These are phyloP conservation scores for Alternaria atra DNA, from an alignment of 2,329 filamentous ascomycete genomes.

Conservation along the genomic window DNA sequence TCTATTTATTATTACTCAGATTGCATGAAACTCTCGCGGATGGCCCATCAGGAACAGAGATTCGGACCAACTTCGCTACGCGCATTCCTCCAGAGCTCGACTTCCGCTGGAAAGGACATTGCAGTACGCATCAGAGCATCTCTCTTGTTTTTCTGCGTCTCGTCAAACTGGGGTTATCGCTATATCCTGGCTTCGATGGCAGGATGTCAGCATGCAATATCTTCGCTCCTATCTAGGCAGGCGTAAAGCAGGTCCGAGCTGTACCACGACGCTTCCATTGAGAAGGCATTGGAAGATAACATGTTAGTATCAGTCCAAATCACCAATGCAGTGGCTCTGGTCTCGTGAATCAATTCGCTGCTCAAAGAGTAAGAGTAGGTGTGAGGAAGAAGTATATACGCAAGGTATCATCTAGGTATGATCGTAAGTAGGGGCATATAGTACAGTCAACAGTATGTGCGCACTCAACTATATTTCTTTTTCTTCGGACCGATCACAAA, in stretches of 20 bases:
- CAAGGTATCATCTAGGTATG: not conserved
- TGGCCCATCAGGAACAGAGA: not conserved
- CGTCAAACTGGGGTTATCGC: not conserved
- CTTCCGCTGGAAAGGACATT: not conserved
- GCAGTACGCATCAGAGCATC: no score
- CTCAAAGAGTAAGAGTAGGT: no score
- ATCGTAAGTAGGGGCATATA: not conserved
- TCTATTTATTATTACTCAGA: not conserved
- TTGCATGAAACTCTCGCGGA: not conserved
- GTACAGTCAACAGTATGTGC: not conserved
- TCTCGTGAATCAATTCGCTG: no score
- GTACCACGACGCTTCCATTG: not conserved
- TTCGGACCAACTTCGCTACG: not conserved
- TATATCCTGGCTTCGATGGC: not conserved
- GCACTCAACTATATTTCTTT: not conserved
- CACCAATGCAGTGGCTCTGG: not conserved
- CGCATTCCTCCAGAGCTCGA: not conserved
- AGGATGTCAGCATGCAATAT: not conserved
- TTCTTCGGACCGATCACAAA: not conserved
- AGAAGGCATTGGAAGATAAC: not conserved
- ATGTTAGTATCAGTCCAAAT: not conserved
- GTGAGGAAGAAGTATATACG: not conserved
- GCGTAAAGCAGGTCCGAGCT: not conserved
- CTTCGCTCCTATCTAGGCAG: not conserved
- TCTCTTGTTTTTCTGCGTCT: not conserved